These are phyloP conservation scores for Epichloe gansuensis DNA, from an alignment of 2,329 filamentous ascomycete genomes.

Conservation along the genomic window DNA sequence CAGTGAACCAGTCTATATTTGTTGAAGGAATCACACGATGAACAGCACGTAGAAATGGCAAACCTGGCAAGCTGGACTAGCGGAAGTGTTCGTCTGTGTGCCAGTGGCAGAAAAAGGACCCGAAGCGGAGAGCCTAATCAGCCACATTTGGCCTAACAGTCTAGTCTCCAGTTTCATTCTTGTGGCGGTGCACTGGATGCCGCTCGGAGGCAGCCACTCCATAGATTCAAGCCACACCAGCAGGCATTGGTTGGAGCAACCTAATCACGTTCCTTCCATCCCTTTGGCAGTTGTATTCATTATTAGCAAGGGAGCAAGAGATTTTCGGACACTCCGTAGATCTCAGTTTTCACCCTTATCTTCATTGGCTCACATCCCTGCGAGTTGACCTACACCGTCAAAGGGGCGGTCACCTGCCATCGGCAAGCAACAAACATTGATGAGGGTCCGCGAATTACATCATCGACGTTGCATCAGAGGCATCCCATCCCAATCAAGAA, in stretches of 20 bases:
- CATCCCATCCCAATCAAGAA: background rate
- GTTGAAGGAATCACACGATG: background rate
- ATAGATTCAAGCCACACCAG: too few relatives aligned
- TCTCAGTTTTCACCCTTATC: too few relatives aligned
- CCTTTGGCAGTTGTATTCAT: too few relatives aligned
- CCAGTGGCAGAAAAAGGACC: background rate
- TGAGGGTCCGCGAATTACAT: conserved; percentile 12
- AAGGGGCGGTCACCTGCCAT: background rate
- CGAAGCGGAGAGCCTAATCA: background rate
- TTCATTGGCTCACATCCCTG: too few relatives aligned
- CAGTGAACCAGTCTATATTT: background rate
- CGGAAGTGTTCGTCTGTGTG: background rate
- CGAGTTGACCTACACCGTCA: too few relatives aligned
- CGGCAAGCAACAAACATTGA: conserved; percentile 1
- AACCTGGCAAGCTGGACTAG: background rate
- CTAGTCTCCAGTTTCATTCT: background rate
- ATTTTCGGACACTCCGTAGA: too few relatives aligned
- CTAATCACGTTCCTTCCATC: too few relatives aligned
- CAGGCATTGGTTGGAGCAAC: too few relatives aligned
- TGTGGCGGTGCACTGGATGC: conserved; percentile 5
- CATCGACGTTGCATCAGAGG: conserved; percentile 8
- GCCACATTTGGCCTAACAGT: background rate
- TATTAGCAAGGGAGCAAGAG: background rate
- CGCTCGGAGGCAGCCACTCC: background rate
- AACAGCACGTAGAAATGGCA: too few relatives aligned